phyloP scores from a whole-genome alignment of 75 land plant genomes.

The Selaginella moellendorffii region DNA sequence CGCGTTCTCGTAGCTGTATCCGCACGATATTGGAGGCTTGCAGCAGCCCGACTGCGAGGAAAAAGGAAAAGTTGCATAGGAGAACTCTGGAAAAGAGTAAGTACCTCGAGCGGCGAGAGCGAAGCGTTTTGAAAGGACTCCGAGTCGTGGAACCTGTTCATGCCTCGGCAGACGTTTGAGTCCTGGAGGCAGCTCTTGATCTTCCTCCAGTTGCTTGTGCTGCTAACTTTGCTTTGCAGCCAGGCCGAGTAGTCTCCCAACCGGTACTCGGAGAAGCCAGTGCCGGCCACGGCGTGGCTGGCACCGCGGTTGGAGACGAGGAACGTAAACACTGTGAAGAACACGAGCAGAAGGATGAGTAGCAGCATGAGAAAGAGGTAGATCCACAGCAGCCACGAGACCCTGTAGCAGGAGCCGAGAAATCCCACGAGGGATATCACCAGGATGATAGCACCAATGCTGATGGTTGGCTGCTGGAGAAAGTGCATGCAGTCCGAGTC shows the following conservation, averaged over 20 bases:
- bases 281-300: not conserved
- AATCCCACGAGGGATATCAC: conserved; percentile 19
- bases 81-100: not conserved
- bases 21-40: not conserved
- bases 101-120: not conserved
- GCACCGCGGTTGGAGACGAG: conserved; percentile 25
- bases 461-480: not conserved
- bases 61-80: not conserved
- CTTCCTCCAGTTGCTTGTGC: not conserved
- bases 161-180: not conserved
- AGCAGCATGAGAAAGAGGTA: conserved; percentile 35
- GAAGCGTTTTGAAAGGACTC: not conserved
- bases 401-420: conserved; percentile 31
- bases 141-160: not conserved
- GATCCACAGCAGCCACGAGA: conserved; percentile 22
- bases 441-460: not conserved
- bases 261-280: not conserved
- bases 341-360: conserved; percentile 24
- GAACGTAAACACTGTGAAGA: conserved; percentile 31
- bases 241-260: not conserved
- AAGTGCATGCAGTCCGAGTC: not conserved
- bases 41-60: not conserved
- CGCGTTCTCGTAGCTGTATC: not conserved
- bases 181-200: not conserved
- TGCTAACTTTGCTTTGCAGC: not conserved